Evolutionary conservation across 805 yeast genomes (phyloP).

Genomic region (Zygosaccharomyces rouxii): DNA sequence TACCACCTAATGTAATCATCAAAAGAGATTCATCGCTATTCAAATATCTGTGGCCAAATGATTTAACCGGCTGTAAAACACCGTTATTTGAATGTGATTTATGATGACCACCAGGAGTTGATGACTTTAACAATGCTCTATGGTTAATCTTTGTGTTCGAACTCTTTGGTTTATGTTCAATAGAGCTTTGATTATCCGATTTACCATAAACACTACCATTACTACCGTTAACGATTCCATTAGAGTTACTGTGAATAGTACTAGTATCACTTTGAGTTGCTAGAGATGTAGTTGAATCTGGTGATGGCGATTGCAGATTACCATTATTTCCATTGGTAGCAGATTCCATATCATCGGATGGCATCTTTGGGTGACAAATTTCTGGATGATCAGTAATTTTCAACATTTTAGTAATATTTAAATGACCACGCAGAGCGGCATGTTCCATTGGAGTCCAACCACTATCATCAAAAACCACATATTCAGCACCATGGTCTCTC

Average conservation of each 20-base stretch:
- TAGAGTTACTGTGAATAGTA: not conserved
- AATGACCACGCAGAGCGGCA: constrained; percentile 85
- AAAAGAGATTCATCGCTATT: constrained; percentile 60
- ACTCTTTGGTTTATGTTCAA: constrained; percentile 12
- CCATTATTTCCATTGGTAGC: not conserved
- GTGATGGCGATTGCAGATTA: not conserved
- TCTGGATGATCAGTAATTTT: constrained; percentile 28
- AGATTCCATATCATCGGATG: constrained; percentile 6
- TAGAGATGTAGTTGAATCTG: not conserved
- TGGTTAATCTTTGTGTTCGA: constrained; percentile 7
- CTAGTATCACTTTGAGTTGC: not conserved
- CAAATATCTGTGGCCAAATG: constrained; percentile 80
- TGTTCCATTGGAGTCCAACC: constrained; percentile 99
- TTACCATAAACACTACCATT: not conserved
- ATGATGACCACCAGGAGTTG: constrained; percentile 7
- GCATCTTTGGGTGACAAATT: constrained; percentile 23
- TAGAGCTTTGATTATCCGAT: constrained; percentile 11
- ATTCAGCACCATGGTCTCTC: constrained; percentile 49
- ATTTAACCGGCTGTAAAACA: constrained; percentile 54
- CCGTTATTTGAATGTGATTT: constrained; percentile 2
- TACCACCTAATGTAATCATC: constrained; percentile 81
- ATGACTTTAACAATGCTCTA: constrained; percentile 9
- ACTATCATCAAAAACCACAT: constrained; percentile 62
- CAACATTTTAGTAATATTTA: constrained; percentile 60
- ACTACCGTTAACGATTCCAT: not conserved